Base-by-base conservation (phyloP, 768 basidiomycete species). In the Boletus pseudo-olivaceus region DNA sequence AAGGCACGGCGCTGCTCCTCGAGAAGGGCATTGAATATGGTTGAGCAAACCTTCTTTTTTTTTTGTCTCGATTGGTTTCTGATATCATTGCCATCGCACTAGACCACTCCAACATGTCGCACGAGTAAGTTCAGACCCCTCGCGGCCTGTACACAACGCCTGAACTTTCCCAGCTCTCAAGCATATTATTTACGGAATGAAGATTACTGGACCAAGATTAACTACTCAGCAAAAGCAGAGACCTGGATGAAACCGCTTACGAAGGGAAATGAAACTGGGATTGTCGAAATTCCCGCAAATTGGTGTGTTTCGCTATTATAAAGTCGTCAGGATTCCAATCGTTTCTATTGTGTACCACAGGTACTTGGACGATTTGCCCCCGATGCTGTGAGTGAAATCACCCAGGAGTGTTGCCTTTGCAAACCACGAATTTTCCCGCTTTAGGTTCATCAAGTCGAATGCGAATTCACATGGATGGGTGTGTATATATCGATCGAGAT, bases 11-110 rank as follows among this genome's bases (percentile, higher is more conserved):
- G 15, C 72, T 90, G 26, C 71, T 90, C 26, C 76, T 88, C 23
- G 83, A 85, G 35, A 83, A 84, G 57, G 88, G 88, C 0, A 85
- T 90, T 42, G 78, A 87, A 73, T 90, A 90, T 62, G 87, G 84
- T 84, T 3, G 54, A 47, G 49, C 7, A n/a, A 35, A 19, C 30
- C 14, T n/a, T n/a, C 15, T 46, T 40, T 47, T 35, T 23, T 23
- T 34, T 50, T 29, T 10, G 53, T 43, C n/a, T 42, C 20, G 2
- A 39, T 42, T 51, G 45, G 5, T 5, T 38, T 37, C 60, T 67
- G 38, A 46, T 54, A 56, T 37, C 32, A 2, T 27, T 51, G 4
- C 17, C 33, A 11, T 33, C 12, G 15, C 17, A 2, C n/a, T 33
- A 81, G 82, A 82, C 60, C 83, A 85, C 63, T 83, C 82, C 4